phyloP scores from a whole-genome alignment of 2,329 filamentous ascomycete genomes.

The Diplodia sapinea region DNA sequence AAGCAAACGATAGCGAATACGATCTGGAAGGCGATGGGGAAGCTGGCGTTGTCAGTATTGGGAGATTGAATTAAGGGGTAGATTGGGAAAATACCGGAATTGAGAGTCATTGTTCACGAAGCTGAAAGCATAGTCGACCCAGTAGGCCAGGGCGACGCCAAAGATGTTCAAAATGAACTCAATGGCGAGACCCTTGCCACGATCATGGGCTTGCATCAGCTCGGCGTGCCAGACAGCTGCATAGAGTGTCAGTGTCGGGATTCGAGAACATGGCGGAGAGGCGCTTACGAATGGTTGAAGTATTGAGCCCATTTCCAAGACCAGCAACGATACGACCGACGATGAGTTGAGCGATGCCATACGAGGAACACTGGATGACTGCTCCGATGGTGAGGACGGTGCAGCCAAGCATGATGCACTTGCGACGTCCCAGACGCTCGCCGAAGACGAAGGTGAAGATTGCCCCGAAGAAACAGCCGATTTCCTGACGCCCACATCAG shows the following conservation, averaged over 20 bases:
- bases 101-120: constrained; percentile 48
- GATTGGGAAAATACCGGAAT: not conserved
- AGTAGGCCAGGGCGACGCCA: constrained; percentile 50
- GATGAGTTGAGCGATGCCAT: constrained; percentile 56
- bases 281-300: constrained; percentile 51
- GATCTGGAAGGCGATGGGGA: constrained; percentile 55
- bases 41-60: constrained; percentile 45
- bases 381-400: constrained; percentile 58
- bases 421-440: constrained; percentile 56
- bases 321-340: constrained; percentile 55
- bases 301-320: constrained; percentile 52
- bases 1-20: constrained; percentile 49
- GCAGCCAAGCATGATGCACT: constrained; percentile 55
- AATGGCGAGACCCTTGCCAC: constrained; percentile 56
- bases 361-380: constrained; percentile 55
- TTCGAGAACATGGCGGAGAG: not conserved
- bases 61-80: constrained; percentile 40
- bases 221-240: constrained; percentile 60
- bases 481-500: constrained; percentile 9
- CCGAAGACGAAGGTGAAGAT: constrained; percentile 56
- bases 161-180: constrained; percentile 50
- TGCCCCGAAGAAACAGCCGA: constrained; percentile 52
- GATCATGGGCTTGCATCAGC: constrained; percentile 49
- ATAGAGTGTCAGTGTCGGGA: constrained; percentile 33
- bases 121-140: constrained; percentile 49